Evolutionary conservation across 768 basidiomycete genomes (phyloP).

Genomic region (Strobilomyces dryophilus): DNA sequence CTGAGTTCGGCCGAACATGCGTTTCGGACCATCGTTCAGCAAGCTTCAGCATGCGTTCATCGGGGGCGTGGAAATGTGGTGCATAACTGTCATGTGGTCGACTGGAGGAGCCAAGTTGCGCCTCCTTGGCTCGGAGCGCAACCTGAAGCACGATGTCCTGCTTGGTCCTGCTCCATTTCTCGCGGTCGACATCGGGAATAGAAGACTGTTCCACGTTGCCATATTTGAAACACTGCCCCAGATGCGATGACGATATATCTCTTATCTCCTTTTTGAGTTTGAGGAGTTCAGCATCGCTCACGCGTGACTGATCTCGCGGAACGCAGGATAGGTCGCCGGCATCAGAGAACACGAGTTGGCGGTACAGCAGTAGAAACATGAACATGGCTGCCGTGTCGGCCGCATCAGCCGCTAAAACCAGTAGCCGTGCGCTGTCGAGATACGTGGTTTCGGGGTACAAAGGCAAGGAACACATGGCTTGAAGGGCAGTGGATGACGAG

Average conservation of each 20-base stretch:
- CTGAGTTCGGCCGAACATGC: conserved; percentile 58
- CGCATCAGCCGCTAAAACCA: conserved; percentile 64
- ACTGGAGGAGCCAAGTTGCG: conserved; percentile 25
- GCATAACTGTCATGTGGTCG: conserved; percentile 26
- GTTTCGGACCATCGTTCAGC: conserved; percentile 70
- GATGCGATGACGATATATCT: conserved; percentile 54
- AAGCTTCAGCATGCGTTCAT: conserved; percentile 50
- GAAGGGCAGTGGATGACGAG: conserved; percentile 31
- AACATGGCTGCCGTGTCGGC: conserved; percentile 71
- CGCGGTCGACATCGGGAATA: conserved; percentile 37
- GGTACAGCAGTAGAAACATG: conserved; percentile 78
- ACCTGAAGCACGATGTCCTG: conserved; percentile 73
- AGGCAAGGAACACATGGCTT: conserved; percentile 33
- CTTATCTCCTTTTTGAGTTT: conserved; percentile 72
- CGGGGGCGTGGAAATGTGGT: conserved; percentile 34
- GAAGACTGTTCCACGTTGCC: conserved; percentile 23
- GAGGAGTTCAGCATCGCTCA: conserved; percentile 51
- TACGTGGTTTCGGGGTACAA: conserved; percentile 75
- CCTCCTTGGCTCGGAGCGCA: conserved; percentile 60
- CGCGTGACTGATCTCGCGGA: conserved; percentile 33
- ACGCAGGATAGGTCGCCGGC: conserved; percentile 28
- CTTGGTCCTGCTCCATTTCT: conserved; percentile 53
- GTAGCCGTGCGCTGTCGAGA: conserved; percentile 70
- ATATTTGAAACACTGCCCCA: conserved; percentile 55
- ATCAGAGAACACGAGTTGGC: conserved; percentile 62